Percentiles rank a stretch among this genome's conserved stretches.
Evolutionary conservation across 495 filamentous ascomycete species (phyloP).

Genomic region (Lophiostoma macrostomum): DNA sequence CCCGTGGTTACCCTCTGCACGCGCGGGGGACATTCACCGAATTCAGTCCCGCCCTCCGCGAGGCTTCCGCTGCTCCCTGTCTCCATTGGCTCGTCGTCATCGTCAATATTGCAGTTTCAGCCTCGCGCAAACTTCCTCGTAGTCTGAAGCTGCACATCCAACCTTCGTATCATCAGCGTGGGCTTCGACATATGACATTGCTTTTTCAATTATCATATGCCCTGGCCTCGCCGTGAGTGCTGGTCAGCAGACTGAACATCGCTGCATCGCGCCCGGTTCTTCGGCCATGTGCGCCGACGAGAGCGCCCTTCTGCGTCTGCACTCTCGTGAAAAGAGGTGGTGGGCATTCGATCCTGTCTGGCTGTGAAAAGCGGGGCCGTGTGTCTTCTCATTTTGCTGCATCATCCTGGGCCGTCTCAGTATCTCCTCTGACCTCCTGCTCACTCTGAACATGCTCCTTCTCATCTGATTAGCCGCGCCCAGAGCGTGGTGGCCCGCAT

Average conservation of each 20-base stretch:
- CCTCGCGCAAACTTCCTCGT: slow-evolving; percentile 16
- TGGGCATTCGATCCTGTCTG: slow-evolving; percentile 8
- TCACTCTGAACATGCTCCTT: no score
- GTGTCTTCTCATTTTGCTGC: slow-evolving; percentile 1
- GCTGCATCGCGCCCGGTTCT: slow-evolving; percentile 7
- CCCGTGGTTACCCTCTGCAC: slow-evolving; percentile 6
- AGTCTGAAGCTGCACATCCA: no score
- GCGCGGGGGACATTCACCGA: background rate
- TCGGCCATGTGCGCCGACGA: slow-evolving; percentile 1
- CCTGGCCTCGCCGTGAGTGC: background rate
- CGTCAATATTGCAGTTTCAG: slow-evolving; percentile 10
- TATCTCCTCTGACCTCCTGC: background rate
- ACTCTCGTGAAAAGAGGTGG: slow-evolving; percentile 4
- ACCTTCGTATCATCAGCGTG: no score
- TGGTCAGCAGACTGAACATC: slow-evolving; percentile 22
- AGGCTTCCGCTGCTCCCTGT: background rate
- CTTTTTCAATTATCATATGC: slow-evolving; percentile 10
- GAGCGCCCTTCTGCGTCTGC: slow-evolving; percentile 11
- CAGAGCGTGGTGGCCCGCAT: slow-evolving; percentile 4
- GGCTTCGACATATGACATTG: background rate
- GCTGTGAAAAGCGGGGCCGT: slow-evolving; percentile 12
- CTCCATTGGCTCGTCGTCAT: slow-evolving; percentile 11
- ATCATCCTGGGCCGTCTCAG: slow-evolving; percentile 1
- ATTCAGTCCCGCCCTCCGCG: background rate
- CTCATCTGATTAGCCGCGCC: slow-evolving; percentile 8